Evolutionary conservation across 768 basidiomycete genomes (phyloP).

Genomic region (Tulasnella sp.): DNA sequence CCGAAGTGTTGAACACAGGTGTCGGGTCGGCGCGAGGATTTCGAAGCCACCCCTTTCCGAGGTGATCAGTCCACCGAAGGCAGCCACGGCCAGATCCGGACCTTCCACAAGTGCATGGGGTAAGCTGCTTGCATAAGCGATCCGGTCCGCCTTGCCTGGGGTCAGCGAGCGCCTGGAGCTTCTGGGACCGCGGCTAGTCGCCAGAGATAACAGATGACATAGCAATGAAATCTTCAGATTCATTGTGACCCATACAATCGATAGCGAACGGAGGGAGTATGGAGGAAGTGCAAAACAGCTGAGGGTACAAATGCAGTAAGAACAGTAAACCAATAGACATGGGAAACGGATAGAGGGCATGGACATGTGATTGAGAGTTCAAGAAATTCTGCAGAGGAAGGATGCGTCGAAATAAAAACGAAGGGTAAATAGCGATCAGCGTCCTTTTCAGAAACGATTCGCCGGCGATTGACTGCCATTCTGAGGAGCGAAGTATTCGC

Average conservation of each 20-base stretch:
- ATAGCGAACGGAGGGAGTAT: not conserved
- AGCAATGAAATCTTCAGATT: slow-evolving; percentile 4
- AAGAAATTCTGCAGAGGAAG: not conserved
- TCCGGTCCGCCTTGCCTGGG: slow-evolving; percentile 26
- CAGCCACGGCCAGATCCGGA: slow-evolving; percentile 15
- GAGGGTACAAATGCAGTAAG: slow-evolving; percentile 10
- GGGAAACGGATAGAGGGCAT: not conserved
- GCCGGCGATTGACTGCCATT: slow-evolving; percentile 28
- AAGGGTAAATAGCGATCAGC: not conserved
- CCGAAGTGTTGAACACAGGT: slow-evolving; percentile 75
- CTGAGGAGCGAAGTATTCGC: slow-evolving; percentile 20
- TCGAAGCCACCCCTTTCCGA: slow-evolving; percentile 68
- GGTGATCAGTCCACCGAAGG: slow-evolving; percentile 33
- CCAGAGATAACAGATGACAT: not conserved
- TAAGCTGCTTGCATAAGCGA: not conserved
- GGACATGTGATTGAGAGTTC: not conserved
- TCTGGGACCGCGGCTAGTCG: slow-evolving; percentile 17
- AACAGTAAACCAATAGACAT: slow-evolving; percentile 1
- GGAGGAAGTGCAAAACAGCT: not conserved
- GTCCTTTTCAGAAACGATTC: slow-evolving; percentile 12
- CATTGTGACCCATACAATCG: slow-evolving; percentile 7
- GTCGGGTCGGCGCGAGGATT: slow-evolving; percentile 75
- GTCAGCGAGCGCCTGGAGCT: slow-evolving; percentile 15
- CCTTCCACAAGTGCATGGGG: slow-evolving; percentile 13
- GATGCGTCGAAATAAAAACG: slow-evolving; percentile 16